Percentiles rank a stretch among this genome's conserved stretches.
Conservation (phyloP, 2,329 filamentous ascomycete genomes). For the Claviceps purpurea region DNA sequence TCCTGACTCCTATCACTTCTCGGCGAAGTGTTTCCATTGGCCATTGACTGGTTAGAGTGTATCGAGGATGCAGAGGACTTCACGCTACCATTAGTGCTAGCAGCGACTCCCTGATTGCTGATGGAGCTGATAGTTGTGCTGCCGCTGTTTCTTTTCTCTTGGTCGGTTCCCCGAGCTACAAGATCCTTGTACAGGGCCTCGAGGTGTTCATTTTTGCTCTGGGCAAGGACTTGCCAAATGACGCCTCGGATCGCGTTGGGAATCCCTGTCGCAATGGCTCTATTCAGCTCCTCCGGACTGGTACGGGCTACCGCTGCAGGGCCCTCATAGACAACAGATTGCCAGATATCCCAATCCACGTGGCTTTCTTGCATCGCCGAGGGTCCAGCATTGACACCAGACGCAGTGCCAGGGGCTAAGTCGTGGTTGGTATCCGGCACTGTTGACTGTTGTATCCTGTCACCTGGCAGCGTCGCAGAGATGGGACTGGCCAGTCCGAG, state of each 20-base stretch:
- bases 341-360: slow-evolving; percentile 99
- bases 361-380: slow-evolving; percentile 56
- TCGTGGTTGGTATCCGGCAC: slow-evolving; percentile 54
- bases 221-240: slow-evolving; percentile 93
- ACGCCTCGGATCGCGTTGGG: slow-evolving; percentile 93
- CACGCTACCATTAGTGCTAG: slow-evolving; percentile 44
- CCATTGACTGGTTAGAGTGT: slow-evolving; percentile 61
- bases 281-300: slow-evolving; percentile 79
- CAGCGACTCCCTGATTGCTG: slow-evolving; percentile 39
- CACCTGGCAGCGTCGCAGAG: slow-evolving; percentile 15
- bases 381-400: slow-evolving; percentile 65
- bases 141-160: slow-evolving; percentile 51
- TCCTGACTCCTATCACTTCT: slow-evolving; percentile 51
- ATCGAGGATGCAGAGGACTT: slow-evolving; percentile 75
- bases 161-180: slow-evolving; percentile 65
- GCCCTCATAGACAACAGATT: slow-evolving; percentile 87
- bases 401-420: slow-evolving; percentile 73
- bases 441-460: slow-evolving; percentile 25
- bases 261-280: slow-evolving; percentile 84
- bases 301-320: slow-evolving; percentile 77
- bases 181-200: slow-evolving; percentile 80
- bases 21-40: slow-evolving; percentile 41
- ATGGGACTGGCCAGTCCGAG: slow-evolving; percentile 12
- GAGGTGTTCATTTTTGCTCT: slow-evolving; percentile 85
- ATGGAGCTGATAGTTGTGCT: slow-evolving; percentile 34